Base-by-base conservation (phyloP, 2,329 filamentous ascomycete species). In the Akanthomyces lecanii region DNA sequence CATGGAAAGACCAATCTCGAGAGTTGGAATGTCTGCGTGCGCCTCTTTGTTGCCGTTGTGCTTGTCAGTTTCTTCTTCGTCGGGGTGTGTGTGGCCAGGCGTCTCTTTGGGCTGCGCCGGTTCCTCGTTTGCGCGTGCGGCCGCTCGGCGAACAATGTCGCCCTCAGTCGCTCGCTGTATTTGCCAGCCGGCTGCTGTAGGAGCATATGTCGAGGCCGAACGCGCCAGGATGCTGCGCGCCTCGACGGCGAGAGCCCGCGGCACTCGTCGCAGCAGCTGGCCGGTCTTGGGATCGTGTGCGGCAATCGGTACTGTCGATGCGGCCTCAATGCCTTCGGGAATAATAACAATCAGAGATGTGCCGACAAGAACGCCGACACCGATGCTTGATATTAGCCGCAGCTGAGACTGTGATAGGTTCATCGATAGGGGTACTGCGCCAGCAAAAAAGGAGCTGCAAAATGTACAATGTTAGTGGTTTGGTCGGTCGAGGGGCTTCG, bases 291-390 rank as follows among this genome's bases (percentile, higher is more conserved):
- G 77, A 57, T 75, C 68, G 53, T 79, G 77, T 11, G 74, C 66
- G 7, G 73, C 68, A 63, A 78, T 73, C 2, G 77, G 75, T 3
- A 82, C 78, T 16, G 82, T 87, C 69, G 95, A 91, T 63, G 97
- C 83, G 3, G 95, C 94, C 73, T 97, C 93, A 64, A 98, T 89
- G 44, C 95, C 95, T 76, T 99, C 95, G 0, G 95, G 95, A 70
- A 99, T 97, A 72, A 99, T 98, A 38, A 99, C 92, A 67, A 98
- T 94, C 67, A 99, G 83, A 1, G 94, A 94, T 33, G 95, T 98
- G 42, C 95, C 95, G 18, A 99, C 93, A 10, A 99, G 81, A 58
- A 99, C 90, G 51, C 95, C 95, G 75, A 97, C 92, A 60, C 95
- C 95, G 73, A 98, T 85, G 63, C 92, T 93, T 25, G 94, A 96